Percentiles rank a stretch among this genome's conserved stretches.
Evolutionary conservation across 768 basidiomycete species (phyloP).

Genomic region (Tylopilus subfusipes): DNA sequence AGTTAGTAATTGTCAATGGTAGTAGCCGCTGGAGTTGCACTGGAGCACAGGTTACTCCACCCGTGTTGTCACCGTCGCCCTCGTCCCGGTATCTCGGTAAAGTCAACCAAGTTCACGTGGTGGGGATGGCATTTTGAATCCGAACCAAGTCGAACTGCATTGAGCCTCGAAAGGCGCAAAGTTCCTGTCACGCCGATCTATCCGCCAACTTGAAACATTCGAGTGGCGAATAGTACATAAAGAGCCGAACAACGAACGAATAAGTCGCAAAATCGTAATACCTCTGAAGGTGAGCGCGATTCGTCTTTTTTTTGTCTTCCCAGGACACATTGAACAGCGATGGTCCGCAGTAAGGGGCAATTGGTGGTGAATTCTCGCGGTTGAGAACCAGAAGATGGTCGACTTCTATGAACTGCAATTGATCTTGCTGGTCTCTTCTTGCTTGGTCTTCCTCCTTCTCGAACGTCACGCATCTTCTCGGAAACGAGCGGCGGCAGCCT

Average conservation of each 20-base stretch:
- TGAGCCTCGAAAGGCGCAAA: too few relatives aligned
- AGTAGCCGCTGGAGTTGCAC: too few relatives aligned
- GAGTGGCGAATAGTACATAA: not conserved
- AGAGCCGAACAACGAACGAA: not conserved
- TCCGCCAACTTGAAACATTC: not conserved
- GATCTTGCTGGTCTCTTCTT: conserved; percentile 33
- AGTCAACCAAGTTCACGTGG: not conserved
- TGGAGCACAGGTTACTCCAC: not conserved
- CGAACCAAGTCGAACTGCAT: not conserved
- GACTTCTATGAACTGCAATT: conserved; percentile 43
- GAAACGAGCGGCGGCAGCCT: conserved; percentile 16
- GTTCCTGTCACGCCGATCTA: not conserved
- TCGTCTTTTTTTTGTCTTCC: not conserved
- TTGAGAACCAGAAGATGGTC: conserved; percentile 24
- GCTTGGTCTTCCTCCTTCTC: conserved; percentile 34
- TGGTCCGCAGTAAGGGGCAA: not conserved
- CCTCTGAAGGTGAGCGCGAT: conserved; percentile 8
- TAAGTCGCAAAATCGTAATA: not conserved
- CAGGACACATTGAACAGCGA: not conserved
- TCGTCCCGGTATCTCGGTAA: conserved; percentile 6
- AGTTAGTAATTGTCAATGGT: too few relatives aligned
- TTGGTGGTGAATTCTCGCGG: not conserved
- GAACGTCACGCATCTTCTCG: conserved; percentile 31
- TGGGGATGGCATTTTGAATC: conserved; percentile 12
- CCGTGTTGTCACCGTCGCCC: conserved; percentile 6